Evolutionary conservation across 2,329 filamentous ascomycete genomes (phyloP), one percentile per base, ranked within the genome.

Genomic region (Cladorrhinum sp.): DNA sequence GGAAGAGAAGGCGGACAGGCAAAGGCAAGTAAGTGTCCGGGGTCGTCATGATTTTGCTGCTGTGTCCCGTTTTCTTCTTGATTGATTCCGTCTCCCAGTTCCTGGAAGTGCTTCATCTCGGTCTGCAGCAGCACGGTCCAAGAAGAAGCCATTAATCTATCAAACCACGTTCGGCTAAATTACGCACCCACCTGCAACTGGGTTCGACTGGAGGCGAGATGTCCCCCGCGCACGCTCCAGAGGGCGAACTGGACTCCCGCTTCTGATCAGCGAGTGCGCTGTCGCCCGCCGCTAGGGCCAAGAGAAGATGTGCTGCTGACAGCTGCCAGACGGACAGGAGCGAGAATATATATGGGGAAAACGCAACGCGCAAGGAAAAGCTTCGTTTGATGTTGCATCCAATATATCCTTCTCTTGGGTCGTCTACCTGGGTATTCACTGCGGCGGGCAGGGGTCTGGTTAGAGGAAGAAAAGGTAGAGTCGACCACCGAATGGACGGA

Each of bases 141-240:
- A 58, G 39, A 56, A 55, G 6, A 36, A 16, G 33, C 33, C 33
- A 36, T 62, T 65, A 69, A 68, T 67, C 54, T 68, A 46, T 46
- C 42, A 66, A 53, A 46, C 28, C 59, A 59, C 63, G 60, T 64
- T 66, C 64, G 65, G 67, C 66, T 67, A 68, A 69, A 69, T 68
- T 66, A 53, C 7, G 18, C n/a, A 46, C 39, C 62, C n/a, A 46
- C 39, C 62, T 62, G 64, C 64, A 54, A 61, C 64, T 61, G 60
- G 60, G 61, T 46, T 21, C 60, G 60, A 60, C 60, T 61, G 55
- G 61, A 64, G 42, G 60, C 57, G 54, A 63, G 60, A 56, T 62
- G 57, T 42, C 61, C 48, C 18, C 56, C 58, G 42, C 55, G 59
- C 59, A 59, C 36, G 10, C 36, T 42, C n/a, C n/a, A 14, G 26